A percentile compares a stretch with the other conserved stretches of the same genome.
Conservation (phyloP, 2,329 filamentous ascomycete genomes). For the Penicillium sp. region DNA sequence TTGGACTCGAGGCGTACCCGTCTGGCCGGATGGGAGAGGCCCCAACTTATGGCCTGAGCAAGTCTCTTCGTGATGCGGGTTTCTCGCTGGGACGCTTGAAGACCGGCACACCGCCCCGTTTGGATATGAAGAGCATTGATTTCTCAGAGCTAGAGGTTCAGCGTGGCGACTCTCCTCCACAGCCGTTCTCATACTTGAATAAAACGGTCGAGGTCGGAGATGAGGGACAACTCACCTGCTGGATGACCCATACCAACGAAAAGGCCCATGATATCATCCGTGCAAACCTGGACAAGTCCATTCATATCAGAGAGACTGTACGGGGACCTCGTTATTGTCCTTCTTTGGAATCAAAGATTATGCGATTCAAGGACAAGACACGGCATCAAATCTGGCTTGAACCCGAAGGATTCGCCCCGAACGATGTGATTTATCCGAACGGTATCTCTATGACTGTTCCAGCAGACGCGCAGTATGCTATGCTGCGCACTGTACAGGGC, state of each 20-base stretch:
- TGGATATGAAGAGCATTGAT: constrained; percentile 80
- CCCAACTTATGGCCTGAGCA: constrained; percentile 88
- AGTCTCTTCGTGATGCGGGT: constrained; percentile 82
- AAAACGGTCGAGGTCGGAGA: constrained; percentile 67
- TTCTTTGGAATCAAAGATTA: constrained; percentile 90
- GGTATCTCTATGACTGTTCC: constrained; percentile 97
- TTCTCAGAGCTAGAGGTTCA: constrained; percentile 72
- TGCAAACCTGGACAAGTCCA: constrained; percentile 88
- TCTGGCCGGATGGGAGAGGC: constrained; percentile 92
- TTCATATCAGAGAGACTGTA: constrained; percentile 94
- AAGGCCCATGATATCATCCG: constrained; percentile 80
- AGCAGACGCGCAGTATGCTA: constrained; percentile 77
- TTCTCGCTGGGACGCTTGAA: constrained; percentile 89
- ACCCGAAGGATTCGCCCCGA: constrained; percentile 84
- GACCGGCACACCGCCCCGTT: constrained; percentile 88
- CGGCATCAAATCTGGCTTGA: constrained; percentile 94
- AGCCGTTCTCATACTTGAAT: constrained; percentile 90
- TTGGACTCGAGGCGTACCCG: constrained; percentile 80
- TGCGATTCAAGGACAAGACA: constrained; percentile 78
- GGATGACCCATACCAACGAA: constrained; percentile 83
- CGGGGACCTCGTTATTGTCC: constrained; percentile 95
- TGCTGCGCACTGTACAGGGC: constrained; percentile 84
- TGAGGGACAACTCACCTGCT: constrained; percentile 79
- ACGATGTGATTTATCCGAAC: constrained; percentile 89
- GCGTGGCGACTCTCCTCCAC: constrained; percentile 78